Percentiles rank a stretch among this genome's conserved stretches.
Conservation (phyloP, 345 rosid genomes). For the Eutrema heterophyllum region DNA sequence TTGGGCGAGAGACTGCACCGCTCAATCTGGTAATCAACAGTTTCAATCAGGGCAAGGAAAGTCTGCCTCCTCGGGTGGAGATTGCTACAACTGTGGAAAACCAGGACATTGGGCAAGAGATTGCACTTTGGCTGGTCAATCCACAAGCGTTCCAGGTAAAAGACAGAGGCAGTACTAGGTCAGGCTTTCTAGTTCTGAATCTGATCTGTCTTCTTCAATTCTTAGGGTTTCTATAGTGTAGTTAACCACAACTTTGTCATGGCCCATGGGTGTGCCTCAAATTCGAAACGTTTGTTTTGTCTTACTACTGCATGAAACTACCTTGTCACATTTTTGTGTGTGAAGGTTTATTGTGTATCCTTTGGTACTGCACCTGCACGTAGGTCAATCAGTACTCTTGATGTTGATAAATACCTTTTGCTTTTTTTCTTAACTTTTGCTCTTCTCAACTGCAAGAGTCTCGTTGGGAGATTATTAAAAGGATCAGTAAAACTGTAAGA, state of each 20-base stretch:
- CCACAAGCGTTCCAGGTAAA: slow-evolving; percentile 10
- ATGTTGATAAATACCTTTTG: neutral
- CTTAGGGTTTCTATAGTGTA: neutral
- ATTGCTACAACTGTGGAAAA: slow-evolving; percentile 43
- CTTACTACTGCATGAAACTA: neutral
- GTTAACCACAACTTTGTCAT: neutral
- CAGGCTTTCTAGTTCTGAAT: neutral
- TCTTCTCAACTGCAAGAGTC: neutral
- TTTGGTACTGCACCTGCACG: neutral
- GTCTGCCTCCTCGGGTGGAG: slow-evolving; percentile 18
- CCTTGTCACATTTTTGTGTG: neutral
- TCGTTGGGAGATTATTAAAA: neutral
- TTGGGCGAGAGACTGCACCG: slow-evolving; percentile 48
- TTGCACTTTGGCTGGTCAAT: slow-evolving; percentile 34
- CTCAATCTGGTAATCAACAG: slow-evolving; percentile 21
- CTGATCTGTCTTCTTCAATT: neutral
- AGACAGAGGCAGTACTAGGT: slow-evolving; percentile 31
- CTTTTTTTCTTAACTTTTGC: neutral
- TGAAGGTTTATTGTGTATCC: neutral
- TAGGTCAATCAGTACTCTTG: neutral
- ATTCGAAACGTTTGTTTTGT: neutral
- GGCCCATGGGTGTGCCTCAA: neutral
- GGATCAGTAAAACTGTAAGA: neutral
- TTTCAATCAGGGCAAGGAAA: slow-evolving; percentile 23
- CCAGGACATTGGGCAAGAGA: slow-evolving; percentile 65